Evolutionary conservation across 1,139 yeast genomes (phyloP), one percentile per base, ranked within the genome.

Genomic region (Yamadazyma siamensis): DNA sequence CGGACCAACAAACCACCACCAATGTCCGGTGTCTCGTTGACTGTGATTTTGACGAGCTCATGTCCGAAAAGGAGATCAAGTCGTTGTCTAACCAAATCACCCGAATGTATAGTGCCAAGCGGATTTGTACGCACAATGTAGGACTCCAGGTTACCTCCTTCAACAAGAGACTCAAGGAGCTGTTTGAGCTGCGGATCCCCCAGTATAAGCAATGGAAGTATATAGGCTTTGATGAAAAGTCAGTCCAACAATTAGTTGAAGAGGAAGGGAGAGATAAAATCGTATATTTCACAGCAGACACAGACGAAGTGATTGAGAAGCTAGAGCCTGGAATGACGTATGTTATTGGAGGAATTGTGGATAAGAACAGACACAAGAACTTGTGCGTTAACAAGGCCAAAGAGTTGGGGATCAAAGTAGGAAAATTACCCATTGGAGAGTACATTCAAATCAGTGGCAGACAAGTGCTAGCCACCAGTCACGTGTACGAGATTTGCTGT

Each of bases 311-410:
- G 23, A 71, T 73, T 13, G 59, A 83, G 21, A 75, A 72, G 13
- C 61, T 91, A 29, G 79, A 81, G 38, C 75, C 79, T 4, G 81
- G 79, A 4, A 70, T 71, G 54, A 83, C 94, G 0, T 91, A 91
- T 47, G 75, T 89, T 27, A 79, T 91, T 32, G 98, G 98, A 7
- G 98, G 98, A 0, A 89, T 91, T 33, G 97, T 91, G 6, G 98
- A 91, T 56, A 91, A 89, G 56, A 94, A 94, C 41, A 73, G 97
- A 44, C 84, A 91, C 63, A 89, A 89, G 57, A 68, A 71, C 40
- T 59, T 91, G 29, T 91, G 98, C 56, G 70, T 77, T 34, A 72
- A 83, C 43, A 91, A 89, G 55, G 98, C 98, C 1, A 71, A 77
- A 43, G 61, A 68, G 38, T 62, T 85, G 45, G 88, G 88, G 0